Base-by-base conservation (phyloP, 495 filamentous ascomycete species). In the Apiosordaria backusii region DNA sequence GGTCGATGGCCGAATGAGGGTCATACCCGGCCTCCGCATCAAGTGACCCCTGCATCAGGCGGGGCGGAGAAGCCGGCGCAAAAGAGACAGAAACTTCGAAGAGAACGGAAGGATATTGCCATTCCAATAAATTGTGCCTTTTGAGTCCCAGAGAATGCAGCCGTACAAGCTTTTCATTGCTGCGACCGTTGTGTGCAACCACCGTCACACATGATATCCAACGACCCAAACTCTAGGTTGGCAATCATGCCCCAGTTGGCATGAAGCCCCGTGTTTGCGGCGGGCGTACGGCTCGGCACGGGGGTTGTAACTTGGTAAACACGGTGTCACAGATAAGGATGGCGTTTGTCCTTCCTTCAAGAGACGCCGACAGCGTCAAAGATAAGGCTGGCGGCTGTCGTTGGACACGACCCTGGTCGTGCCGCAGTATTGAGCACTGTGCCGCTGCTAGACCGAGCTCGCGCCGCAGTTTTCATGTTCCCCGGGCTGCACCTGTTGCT, bases 31-130 rank as follows among this genome's bases (percentile, higher is more conserved):
- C 61, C 21, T 53, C 29, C 19, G 29, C 61, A 10, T 63, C 23
- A 29, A 63, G 22, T n/a, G 61, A 25, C 29, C 61, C 61, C 61
- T 63, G 61, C 61, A 63, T 63, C 29, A 22, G 61, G 61, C 35
- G 61, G 22, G 61, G 40, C 21, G 61, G 50, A 50, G 40, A 3
- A 45, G 35, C 35, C 35, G 35, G 23, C 35, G 40, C 9, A 25
- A 23, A 24, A 45, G 26, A 27, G 19, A 22, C n/a, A 27, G 60
- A 27, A 29, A 22, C 13, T 35, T 40, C 25, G 35, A 22, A 15
- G 22, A 54, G 21, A 63, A 52, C 21, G 7, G 29, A 45, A 16
- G 29, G 21, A 45, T 35, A 61, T 57, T 57, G 23, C 53, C 53
- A 50, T 21, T 61, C 26, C 19, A 35, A 61, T 45, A 4, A 2